Base-by-base conservation (phyloP, 495 filamentous ascomycete species). In the Penicillium goetzii region DNA sequence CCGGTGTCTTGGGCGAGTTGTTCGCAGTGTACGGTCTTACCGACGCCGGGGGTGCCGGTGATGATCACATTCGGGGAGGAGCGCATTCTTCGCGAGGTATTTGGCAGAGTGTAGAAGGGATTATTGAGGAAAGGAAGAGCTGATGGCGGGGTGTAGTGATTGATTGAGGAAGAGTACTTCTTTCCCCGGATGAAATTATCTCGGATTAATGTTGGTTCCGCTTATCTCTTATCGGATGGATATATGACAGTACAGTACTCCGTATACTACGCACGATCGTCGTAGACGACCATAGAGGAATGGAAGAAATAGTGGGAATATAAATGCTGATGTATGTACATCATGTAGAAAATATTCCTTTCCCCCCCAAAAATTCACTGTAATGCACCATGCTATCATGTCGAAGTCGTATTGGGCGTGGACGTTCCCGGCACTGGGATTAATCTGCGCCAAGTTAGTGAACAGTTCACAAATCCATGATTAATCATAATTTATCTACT, bases 11-110 rank as follows among this genome's bases (percentile, higher is more conserved):
- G 81, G 40, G 92, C 90, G 56, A 97, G 81, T 62, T 86, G 80
- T 73, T 95, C 90, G 68, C 88, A 89, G 76, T 96, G 92, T 21
- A 89, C 92, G 19, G 92, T 96, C 80, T 99, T 99, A 72, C 95
- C 95, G 26, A 94, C 91, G 55, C 95, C 96, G 7, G 95, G 95
- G 33, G 95, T 98, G 67, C 95, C 95, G 55, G 95, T 97, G 64
- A 99, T 83, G 59, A 99, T 89, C 71, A 98, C 91, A 75, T 98
- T 99, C 32, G 95, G 95, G 60, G 82, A 77, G 15, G 78, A 83
- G 67, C 91, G 86, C 70, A 75, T 76, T 64, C 68, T 82, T 57
- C 36, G 41, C 7, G 30, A 30, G n/a, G 26, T 14, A 23, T 43
- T 30, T 52, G 25, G 33, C 14, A 25, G 17, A 34, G 32, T 53